Conservation (phyloP, 1,284 basidiomycete species). For the Rhodotorula sp. region DNA sequence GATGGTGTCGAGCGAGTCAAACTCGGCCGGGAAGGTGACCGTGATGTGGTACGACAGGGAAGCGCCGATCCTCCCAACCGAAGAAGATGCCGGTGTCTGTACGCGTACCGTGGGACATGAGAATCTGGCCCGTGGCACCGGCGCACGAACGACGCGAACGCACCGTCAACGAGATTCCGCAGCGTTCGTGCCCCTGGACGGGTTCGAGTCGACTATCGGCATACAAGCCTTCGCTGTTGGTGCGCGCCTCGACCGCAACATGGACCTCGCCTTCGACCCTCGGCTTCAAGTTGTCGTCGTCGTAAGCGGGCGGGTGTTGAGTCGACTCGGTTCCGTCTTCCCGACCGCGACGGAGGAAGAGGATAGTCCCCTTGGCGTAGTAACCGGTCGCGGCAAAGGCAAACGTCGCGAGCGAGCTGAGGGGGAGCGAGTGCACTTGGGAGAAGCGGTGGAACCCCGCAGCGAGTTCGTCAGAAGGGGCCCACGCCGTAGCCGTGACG, state of each 20-base stretch:
- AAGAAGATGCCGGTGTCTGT: constrained; percentile 9
- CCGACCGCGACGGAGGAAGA: not conserved
- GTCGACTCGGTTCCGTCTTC: not conserved
- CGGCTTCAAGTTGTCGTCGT: not conserved
- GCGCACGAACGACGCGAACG: not conserved
- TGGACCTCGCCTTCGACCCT: not conserved
- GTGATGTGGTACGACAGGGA: constrained; percentile 22
- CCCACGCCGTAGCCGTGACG: not conserved
- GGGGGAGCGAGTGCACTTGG: not conserved
- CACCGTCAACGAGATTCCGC: constrained; percentile 11
- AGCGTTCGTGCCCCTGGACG: constrained; percentile 14
- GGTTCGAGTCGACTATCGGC: not conserved
- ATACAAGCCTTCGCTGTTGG: constrained; percentile 17
- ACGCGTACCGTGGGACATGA: too few species aligned
- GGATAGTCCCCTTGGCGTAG: not conserved
- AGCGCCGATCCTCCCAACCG: constrained; percentile 10
- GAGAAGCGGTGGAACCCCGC: constrained; percentile 7
- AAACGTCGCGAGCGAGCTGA: constrained; percentile 11
- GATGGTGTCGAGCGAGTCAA: constrained; percentile 11
- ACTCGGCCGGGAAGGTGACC: constrained; percentile 5
- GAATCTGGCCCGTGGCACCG: too few species aligned
- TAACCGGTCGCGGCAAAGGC: not conserved
- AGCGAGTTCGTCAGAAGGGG: not conserved
- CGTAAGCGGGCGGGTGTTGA: not conserved
- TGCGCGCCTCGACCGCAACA: constrained; percentile 11